phyloP scores from a whole-genome alignment of 164 flowering plant species.

The Platanus orientalis region DNA sequence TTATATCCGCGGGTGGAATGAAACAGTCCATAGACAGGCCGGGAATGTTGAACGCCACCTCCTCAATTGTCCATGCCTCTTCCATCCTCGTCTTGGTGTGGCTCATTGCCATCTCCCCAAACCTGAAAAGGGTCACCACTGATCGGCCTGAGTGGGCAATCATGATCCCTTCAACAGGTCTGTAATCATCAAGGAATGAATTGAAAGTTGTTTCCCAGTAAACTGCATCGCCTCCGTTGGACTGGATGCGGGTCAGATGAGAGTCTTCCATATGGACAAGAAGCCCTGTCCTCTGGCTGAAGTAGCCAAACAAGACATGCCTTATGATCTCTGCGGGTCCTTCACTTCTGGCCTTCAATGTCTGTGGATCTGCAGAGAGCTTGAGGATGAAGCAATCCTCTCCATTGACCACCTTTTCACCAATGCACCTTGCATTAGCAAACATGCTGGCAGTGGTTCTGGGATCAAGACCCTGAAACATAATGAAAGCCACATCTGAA shows the following conservation, averaged over 20 bases:
- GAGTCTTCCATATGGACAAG: conserved; percentile 63
- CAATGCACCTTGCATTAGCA: conserved; percentile 58
- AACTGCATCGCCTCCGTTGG: conserved; percentile 55
- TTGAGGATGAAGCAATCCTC: conserved; percentile 74
- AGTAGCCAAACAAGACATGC: conserved; percentile 60
- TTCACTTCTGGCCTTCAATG: conserved; percentile 58
- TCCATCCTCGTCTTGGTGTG: conserved; percentile 70
- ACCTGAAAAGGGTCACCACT: conserved; percentile 55
- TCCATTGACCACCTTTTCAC: conserved; percentile 60
- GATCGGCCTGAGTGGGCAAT: conserved; percentile 65
- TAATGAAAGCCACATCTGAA: background rate
- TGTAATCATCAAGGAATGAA: conserved; percentile 57
- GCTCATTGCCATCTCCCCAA: conserved; percentile 73
- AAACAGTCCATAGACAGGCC: conserved; percentile 63
- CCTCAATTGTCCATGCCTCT: conserved; percentile 67
- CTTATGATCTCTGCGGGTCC: conserved; percentile 65
- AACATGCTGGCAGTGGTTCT: conserved; percentile 66
- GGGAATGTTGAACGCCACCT: conserved; percentile 62
- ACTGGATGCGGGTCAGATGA: conserved; percentile 59
- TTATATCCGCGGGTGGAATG: conserved; percentile 70
- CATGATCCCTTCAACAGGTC: conserved; percentile 63
- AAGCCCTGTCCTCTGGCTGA: conserved; percentile 68
- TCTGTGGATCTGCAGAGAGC: conserved; percentile 53
- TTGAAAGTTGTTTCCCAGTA: conserved; percentile 78
- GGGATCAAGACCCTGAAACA: conserved; percentile 61